These are phyloP conservation scores for Porphyra umbilicalis DNA, from an alignment of 31 red algal species.

Conservation along the genomic window DNA sequence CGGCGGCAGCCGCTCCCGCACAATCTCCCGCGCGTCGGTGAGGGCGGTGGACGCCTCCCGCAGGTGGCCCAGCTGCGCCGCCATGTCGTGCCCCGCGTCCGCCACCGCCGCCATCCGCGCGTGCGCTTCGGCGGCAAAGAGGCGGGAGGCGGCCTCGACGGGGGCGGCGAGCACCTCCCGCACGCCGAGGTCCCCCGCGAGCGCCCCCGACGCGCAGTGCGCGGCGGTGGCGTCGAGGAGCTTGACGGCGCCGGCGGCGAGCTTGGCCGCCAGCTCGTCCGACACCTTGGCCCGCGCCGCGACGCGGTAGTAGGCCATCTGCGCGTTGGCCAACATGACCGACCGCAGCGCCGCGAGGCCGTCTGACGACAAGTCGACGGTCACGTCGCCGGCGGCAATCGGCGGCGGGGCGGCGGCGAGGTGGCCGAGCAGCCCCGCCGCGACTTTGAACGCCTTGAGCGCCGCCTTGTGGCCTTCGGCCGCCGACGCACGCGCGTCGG, in stretches of 20 bases:
- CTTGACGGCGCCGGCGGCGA: not conserved
- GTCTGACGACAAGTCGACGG: not conserved
- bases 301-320: not conserved
- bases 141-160: not conserved
- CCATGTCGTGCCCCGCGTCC: not conserved
- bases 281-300: not conserved
- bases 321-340: not conserved
- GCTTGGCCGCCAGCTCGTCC: not conserved
- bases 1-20: not conserved
- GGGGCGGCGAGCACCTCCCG: not conserved
- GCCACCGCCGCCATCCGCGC: not conserved
- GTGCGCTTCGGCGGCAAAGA: not conserved
- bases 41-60: not conserved
- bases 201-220: not conserved
- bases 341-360: not conserved
- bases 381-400: not conserved
- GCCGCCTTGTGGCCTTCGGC: not conserved
- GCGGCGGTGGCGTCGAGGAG: not conserved
- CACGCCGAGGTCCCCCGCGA: not conserved
- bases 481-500: not conserved
- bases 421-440: not conserved
- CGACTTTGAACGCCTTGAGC: not conserved
- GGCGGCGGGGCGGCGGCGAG: not conserved
- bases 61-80: not conserved
- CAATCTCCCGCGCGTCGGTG: not conserved